Conservation (phyloP, 1,139 yeast species). For the Saccharomyces hybrid region DNA sequence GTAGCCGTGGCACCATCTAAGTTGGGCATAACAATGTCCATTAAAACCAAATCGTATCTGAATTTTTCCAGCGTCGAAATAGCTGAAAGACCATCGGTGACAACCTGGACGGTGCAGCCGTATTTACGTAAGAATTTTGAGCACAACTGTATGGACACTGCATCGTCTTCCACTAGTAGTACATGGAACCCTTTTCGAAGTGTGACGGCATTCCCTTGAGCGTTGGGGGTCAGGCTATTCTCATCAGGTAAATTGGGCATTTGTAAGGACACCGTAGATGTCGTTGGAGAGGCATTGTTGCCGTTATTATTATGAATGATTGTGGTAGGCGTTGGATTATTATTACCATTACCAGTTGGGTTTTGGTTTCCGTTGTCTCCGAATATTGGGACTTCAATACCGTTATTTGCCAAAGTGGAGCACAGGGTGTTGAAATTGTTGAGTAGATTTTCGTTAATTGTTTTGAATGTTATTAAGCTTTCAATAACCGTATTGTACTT, state of each 20-base stretch:
- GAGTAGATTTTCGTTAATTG: slow-evolving; percentile 48
- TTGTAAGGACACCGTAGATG: slow-evolving; percentile 1
- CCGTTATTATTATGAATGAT: slow-evolving; percentile 6
- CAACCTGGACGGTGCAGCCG: slow-evolving; percentile 90
- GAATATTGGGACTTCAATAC: slow-evolving; percentile 49
- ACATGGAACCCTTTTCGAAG: slow-evolving; percentile 50
- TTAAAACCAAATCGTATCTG: slow-evolving; percentile 72
- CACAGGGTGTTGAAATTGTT: slow-evolving; percentile 44
- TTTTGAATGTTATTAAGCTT: slow-evolving; percentile 47
- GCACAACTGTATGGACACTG: slow-evolving; percentile 70
- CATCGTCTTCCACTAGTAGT: slow-evolving; percentile 78
- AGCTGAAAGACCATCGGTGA: slow-evolving; percentile 86
- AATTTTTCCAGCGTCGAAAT: slow-evolving; percentile 70
- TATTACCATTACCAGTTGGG: slow-evolving; percentile 13
- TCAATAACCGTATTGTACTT: slow-evolving; percentile 62
- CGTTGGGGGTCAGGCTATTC: not conserved
- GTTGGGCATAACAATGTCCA: slow-evolving; percentile 94
- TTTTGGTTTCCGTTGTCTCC: not conserved
- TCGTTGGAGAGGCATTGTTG: slow-evolving; percentile 6
- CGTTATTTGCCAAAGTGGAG: slow-evolving; percentile 45
- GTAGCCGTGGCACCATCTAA: slow-evolving; percentile 93
- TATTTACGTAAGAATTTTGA: slow-evolving; percentile 72
- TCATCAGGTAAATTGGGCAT: not conserved
- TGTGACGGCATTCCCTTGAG: slow-evolving; percentile 3
- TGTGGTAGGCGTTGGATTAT: slow-evolving; percentile 6